phyloP scores from a whole-genome alignment of 495 filamentous ascomycete species.

The Corynascus novoguineensis region DNA sequence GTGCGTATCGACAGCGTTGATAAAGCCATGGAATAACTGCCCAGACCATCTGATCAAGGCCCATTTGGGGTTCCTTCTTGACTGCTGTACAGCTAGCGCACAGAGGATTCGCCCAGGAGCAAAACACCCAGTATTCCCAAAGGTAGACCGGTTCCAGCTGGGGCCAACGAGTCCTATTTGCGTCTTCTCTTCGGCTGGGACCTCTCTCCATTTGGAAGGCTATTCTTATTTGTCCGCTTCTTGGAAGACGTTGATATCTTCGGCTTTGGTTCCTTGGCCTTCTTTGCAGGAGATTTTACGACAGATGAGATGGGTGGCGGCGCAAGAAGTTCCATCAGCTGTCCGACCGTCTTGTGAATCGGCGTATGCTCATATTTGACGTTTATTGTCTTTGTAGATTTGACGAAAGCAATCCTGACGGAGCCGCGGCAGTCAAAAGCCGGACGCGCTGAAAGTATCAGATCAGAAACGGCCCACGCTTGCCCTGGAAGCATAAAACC shows the following conservation, averaged over 20 bases:
- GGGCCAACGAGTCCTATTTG: slow-evolving; percentile 22
- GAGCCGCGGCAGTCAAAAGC: slow-evolving; percentile 48
- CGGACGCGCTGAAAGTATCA: slow-evolving; percentile 35
- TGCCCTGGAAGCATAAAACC: background rate
- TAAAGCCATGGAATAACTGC: slow-evolving; percentile 19
- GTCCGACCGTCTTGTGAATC: slow-evolving; percentile 41
- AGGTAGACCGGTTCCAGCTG: slow-evolving; percentile 13
- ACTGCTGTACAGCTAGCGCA: slow-evolving; percentile 18
- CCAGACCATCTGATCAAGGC: slow-evolving; percentile 5
- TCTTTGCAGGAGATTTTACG: slow-evolving; percentile 16
- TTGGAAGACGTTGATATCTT: slow-evolving; percentile 26
- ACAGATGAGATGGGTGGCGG: slow-evolving; percentile 26
- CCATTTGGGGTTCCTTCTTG: slow-evolving; percentile 1
- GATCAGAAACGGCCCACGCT: slow-evolving; percentile 15
- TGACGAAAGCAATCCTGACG: slow-evolving; percentile 40
- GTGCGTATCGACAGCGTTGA: slow-evolving; percentile 6
- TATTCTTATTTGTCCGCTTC: slow-evolving; percentile 49
- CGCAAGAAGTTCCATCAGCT: slow-evolving; percentile 37
- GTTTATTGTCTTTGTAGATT: slow-evolving; percentile 33
- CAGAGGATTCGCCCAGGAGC: slow-evolving; percentile 18
- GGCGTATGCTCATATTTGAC: slow-evolving; percentile 46
- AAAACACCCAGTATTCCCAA: slow-evolving; percentile 27
- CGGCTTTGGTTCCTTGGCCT: slow-evolving; percentile 51
- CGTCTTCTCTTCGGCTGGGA: slow-evolving; percentile 24
- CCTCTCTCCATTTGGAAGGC: slow-evolving; percentile 25